phyloP scores from a whole-genome alignment of 495 filamentous ascomycete genomes.

The Penicillium daleae region DNA sequence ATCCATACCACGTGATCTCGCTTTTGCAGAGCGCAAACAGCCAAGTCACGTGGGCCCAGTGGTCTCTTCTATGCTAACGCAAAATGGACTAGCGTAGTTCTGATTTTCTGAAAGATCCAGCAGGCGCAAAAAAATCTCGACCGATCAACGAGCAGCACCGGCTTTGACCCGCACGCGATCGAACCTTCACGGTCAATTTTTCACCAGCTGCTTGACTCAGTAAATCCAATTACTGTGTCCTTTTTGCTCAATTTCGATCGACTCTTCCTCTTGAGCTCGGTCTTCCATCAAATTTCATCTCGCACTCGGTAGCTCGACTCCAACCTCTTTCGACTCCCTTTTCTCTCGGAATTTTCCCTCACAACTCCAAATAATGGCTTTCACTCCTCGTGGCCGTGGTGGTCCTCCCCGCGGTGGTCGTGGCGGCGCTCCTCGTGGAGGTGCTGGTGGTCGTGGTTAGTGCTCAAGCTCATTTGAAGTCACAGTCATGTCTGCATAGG shows the following conservation, averaged over 20 bases:
- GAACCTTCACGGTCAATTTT: slow-evolving; percentile 31
- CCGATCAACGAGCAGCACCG: slow-evolving; percentile 50
- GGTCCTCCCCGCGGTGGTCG: slow-evolving; percentile 34
- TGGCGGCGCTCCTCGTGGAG: slow-evolving; percentile 25
- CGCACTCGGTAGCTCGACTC: slow-evolving; percentile 35
- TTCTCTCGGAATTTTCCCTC: slow-evolving; percentile 17
- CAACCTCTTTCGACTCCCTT: slow-evolving; percentile 14
- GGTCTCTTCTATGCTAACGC: slow-evolving; percentile 30
- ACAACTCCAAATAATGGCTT: slow-evolving; percentile 43
- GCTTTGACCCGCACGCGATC: slow-evolving; percentile 40
- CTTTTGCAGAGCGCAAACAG: slow-evolving; percentile 16
- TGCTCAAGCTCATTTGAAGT: slow-evolving; percentile 16
- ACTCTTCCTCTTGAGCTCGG: slow-evolving; percentile 21
- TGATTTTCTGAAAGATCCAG: slow-evolving; percentile 54
- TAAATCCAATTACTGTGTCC: slow-evolving; percentile 20
- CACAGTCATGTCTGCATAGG: slow-evolving; percentile 8
- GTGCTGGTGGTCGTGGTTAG: slow-evolving; percentile 30
- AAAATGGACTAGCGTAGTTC: slow-evolving; percentile 38
- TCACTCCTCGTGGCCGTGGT: slow-evolving; percentile 46
- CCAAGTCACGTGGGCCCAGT: slow-evolving; percentile 37
- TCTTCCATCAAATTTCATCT: slow-evolving; percentile 23
- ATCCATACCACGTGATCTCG: slow-evolving; percentile 38
- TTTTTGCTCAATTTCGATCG: slow-evolving; percentile 15
- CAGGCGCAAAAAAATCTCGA: slow-evolving; percentile 52
- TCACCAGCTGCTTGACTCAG: slow-evolving; percentile 28